Percentiles rank a stretch among this genome's conserved stretches.
Evolutionary conservation across 139 green algal species (phyloP).

Genomic region (Coelastrella sp.): DNA sequence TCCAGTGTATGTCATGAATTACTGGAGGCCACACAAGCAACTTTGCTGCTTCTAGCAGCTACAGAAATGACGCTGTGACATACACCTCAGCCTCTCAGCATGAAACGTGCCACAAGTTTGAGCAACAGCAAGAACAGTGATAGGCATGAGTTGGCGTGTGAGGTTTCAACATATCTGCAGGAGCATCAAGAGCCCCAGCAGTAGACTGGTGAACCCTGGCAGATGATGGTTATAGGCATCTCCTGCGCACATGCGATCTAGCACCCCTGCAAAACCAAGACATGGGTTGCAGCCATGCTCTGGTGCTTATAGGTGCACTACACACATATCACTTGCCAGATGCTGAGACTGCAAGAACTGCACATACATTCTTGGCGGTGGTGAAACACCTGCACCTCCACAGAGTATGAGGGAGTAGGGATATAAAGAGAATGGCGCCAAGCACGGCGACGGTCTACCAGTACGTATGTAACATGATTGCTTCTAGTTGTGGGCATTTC

Average conservation of each 20-base stretch:
- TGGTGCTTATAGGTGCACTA: conserved; percentile 49
- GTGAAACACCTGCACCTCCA: too few species aligned
- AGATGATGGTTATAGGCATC: conserved; percentile 27
- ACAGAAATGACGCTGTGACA: too few species aligned
- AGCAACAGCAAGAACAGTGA: too few species aligned
- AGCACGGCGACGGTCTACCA: too few species aligned
- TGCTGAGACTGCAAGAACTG: not conserved
- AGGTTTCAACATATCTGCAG: not conserved
- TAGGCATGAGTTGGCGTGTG: not conserved
- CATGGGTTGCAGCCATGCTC: not conserved
- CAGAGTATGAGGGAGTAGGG: too few species aligned
- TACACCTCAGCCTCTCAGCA: too few species aligned
- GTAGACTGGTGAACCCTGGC: conserved; percentile 12
- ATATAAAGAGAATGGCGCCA: too few species aligned
- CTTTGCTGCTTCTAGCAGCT: too few species aligned
- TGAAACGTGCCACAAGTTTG: too few species aligned
- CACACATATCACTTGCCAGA: not conserved
- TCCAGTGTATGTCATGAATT: too few species aligned
- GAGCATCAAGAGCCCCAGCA: not conserved
- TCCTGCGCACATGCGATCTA: conserved; percentile 16
- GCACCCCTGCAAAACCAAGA: conserved; percentile 52
- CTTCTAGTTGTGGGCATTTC: not conserved
- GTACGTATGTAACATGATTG: too few species aligned
- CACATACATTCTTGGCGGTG: not conserved
- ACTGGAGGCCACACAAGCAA: too few species aligned